Conservation (phyloP, 106 monocot species). For the Platanthera guangdongensis region DNA sequence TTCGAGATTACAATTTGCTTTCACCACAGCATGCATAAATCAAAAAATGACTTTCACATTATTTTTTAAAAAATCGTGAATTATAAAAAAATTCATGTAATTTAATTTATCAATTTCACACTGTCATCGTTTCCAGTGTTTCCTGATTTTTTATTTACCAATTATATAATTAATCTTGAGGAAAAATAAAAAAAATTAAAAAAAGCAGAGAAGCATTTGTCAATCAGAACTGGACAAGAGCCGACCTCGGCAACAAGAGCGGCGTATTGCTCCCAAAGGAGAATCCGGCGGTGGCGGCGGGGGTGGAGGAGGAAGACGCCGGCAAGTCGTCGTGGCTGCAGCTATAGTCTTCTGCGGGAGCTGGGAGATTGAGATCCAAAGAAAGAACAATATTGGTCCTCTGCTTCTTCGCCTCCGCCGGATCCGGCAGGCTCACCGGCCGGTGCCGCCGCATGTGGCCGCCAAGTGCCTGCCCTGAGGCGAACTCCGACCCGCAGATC, state of each 20-base stretch:
- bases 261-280: conserved; percentile 9
- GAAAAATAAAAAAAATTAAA: too few relatives aligned
- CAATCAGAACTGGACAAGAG: conserved; percentile 40
- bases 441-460: conserved; percentile 96
- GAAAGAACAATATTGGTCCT: conserved; percentile 20
- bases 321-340: not conserved
- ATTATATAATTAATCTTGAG: too few relatives aligned
- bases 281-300: not conserved
- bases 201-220: not conserved
- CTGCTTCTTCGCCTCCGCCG: conserved; percentile 19
- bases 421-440: conserved; percentile 6
- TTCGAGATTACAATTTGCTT: too few relatives aligned
- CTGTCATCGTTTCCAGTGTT: too few relatives aligned
- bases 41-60: too few relatives aligned
- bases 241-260: conserved; percentile 19
- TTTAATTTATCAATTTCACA: too few relatives aligned
- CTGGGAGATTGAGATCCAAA: conserved; percentile 79
- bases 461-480: conserved; percentile 88
- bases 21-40: too few relatives aligned
- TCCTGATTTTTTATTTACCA: too few relatives aligned
- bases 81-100: too few relatives aligned
- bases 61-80: too few relatives aligned
- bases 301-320: not conserved
- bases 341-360: conserved; percentile 41
- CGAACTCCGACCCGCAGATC: conserved; percentile 74